phyloP scores from a whole-genome alignment of 1,284 basidiomycete genomes.

The Sporisorium reilianum region DNA sequence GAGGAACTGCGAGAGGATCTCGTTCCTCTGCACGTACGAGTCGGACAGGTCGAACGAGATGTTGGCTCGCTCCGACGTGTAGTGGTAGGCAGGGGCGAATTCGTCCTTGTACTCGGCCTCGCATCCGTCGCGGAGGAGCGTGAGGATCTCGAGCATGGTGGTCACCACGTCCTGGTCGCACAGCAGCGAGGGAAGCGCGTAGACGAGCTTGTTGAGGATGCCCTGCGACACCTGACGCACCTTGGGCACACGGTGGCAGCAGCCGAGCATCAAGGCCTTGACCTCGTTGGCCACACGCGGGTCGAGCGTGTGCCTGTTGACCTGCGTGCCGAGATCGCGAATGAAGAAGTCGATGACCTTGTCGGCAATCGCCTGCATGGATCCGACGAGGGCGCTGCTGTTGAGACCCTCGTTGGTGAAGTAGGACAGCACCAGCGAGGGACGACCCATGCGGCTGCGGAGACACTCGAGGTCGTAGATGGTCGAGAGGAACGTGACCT shows the following conservation, averaged over 20 bases:
- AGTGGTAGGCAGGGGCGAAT: conserved; percentile 90
- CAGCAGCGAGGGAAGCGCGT: conserved; percentile 93
- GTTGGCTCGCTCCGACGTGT: conserved; percentile 79
- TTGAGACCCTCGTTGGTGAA: conserved; percentile 91
- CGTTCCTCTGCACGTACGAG: conserved; percentile 85
- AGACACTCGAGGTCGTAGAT: conserved; percentile 91
- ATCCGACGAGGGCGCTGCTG: conserved; percentile 75
- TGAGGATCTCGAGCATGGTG: conserved; percentile 86
- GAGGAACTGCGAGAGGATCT: conserved; percentile 82
- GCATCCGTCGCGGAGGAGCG: conserved; percentile 85
- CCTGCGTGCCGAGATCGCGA: conserved; percentile 72
- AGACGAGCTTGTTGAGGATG: conserved; percentile 86
- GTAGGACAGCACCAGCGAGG: conserved; percentile 86
- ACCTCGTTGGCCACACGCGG: conserved; percentile 81
- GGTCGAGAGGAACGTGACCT: conserved; percentile 86
- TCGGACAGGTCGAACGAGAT: conserved; percentile 87
- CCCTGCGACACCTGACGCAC: conserved; percentile 84
- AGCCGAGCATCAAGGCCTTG: conserved; percentile 79
- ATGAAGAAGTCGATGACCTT: conserved; percentile 74
- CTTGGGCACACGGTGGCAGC: conserved; percentile 85
- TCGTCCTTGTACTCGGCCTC: conserved; percentile 93
- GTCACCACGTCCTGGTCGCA: conserved; percentile 86
- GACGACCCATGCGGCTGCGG: conserved; percentile 82
- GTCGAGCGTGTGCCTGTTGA: conserved; percentile 83
- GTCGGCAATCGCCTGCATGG: conserved; percentile 87